A percentile compares a stretch with the other conserved stretches of the same genome.
phyloP scores from a whole-genome alignment of 345 rosid genomes.

The Viola odorata region DNA sequence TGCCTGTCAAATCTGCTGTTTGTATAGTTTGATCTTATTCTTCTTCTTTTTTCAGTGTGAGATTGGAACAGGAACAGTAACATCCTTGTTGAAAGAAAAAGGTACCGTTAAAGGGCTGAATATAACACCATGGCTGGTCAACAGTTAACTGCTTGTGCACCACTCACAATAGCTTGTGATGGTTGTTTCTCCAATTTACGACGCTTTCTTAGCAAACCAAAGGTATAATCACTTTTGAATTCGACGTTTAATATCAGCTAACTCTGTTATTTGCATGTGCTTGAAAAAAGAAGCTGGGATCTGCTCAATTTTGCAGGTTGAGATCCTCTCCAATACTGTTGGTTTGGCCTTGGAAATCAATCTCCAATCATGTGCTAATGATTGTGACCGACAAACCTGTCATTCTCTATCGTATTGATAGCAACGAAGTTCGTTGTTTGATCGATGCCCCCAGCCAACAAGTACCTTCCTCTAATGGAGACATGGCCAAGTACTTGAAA shows the following conservation, averaged over 20 bases:
- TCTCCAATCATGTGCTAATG: constrained; percentile 46
- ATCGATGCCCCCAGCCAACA: constrained; percentile 63
- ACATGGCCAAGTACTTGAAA: constrained; percentile 57
- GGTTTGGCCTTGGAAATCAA: constrained; percentile 62
- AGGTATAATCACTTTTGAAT: background rate
- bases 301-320: constrained; percentile 52
- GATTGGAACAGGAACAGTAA: constrained; percentile 7
- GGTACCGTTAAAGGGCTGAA: constrained; percentile 1
- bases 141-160: constrained; percentile 5
- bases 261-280: no score
- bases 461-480: constrained; percentile 59
- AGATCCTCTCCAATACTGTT: constrained; percentile 50
- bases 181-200: background rate
- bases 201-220: background rate
- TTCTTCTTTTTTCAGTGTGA: background rate
- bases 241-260: no score
- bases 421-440: constrained; percentile 58
- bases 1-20: background rate
- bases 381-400: constrained; percentile 52
- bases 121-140: background rate
- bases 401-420: constrained; percentile 54
- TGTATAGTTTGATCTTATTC: background rate
- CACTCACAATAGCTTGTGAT: constrained; percentile 1
- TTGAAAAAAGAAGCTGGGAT: no score
- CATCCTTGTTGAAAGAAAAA: background rate